Percentiles rank a stretch among this genome's conserved stretches.
These are phyloP conservation scores for Fusarium subtropicale DNA, from an alignment of 2,329 filamentous ascomycete species.

Conservation along the genomic window DNA sequence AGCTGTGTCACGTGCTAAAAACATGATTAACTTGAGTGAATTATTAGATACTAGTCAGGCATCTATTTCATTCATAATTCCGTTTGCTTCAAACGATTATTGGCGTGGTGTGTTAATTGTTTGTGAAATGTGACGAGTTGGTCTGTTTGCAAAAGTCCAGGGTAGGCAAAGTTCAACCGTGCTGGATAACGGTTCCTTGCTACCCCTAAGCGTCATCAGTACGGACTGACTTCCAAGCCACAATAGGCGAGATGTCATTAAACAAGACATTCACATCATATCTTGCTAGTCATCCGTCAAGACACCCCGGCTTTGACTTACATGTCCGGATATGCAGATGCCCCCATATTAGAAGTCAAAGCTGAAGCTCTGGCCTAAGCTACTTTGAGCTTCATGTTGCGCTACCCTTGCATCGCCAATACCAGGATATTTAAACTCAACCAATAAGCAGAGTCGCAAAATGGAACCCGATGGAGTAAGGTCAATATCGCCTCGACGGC, in stretches of 20 bases:
- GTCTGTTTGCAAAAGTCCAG: not conserved
- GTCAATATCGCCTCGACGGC: not conserved
- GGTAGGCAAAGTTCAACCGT: not conserved
- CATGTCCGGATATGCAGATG: not conserved
- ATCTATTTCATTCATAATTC: not conserved
- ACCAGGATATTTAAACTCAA: not conserved
- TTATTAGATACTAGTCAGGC: not conserved
- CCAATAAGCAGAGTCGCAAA: constrained; percentile 15
- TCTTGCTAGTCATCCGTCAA: not conserved
- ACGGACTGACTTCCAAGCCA: not conserved
- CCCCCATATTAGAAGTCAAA: not conserved
- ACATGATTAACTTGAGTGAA: not conserved
- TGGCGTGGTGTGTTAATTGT: not conserved
- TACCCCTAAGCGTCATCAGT: not conserved
- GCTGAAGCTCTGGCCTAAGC: constrained; percentile 15
- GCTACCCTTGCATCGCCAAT: constrained; percentile 3
- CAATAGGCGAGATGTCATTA: not conserved
- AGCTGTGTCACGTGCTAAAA: not conserved
- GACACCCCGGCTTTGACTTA: not conserved
- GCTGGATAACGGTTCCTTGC: not conserved
- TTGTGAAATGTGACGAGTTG: not conserved
- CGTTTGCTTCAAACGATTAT: not conserved
- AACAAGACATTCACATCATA: not conserved
- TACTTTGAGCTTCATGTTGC: constrained; percentile 13
- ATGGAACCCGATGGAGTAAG: constrained; percentile 10